phyloP scores from a whole-genome alignment of 1,284 basidiomycete genomes.

The Sanghuangporus sanghuang region DNA sequence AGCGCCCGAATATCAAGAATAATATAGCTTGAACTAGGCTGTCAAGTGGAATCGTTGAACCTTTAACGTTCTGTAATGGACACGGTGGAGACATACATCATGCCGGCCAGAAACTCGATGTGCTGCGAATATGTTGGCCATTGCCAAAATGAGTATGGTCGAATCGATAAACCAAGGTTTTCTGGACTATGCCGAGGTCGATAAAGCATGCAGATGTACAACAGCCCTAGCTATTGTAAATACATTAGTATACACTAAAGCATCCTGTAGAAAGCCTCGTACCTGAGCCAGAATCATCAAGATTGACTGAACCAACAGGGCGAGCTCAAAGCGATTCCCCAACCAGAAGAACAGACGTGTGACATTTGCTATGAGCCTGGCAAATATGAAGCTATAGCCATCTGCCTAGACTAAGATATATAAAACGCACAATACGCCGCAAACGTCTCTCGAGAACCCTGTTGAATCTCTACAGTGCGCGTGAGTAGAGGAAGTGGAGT shows the following conservation, averaged over 20 bases:
- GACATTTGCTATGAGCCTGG: constrained; percentile 74
- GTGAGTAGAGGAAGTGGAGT: constrained; percentile 15
- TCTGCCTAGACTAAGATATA: constrained; percentile 11
- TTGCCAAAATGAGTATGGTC: constrained; percentile 81
- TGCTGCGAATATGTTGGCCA: constrained; percentile 76
- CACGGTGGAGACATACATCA: constrained; percentile 48
- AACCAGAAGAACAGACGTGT: constrained; percentile 87
- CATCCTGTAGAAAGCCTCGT: constrained; percentile 19
- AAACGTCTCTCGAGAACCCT: constrained; percentile 81
- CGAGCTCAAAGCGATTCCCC: constrained; percentile 72
- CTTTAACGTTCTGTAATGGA: too few relatives aligned
- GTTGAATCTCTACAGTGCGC: constrained; percentile 60
- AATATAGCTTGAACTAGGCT: constrained; percentile 68
- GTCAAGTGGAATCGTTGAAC: background rate
- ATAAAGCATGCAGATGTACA: constrained; percentile 76
- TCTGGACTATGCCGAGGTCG: constrained; percentile 56
- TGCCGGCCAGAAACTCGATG: constrained; percentile 76
- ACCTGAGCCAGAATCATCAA: constrained; percentile 82
- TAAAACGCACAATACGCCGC: constrained; percentile 60
- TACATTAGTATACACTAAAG: background rate
- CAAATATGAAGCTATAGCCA: constrained; percentile 4
- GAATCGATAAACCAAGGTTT: constrained; percentile 49
- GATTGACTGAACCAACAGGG: constrained; percentile 72
- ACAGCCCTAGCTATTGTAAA: constrained; percentile 51
- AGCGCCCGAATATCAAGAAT: constrained; percentile 71